These are phyloP conservation scores for Epicoccum sorghinum DNA, from an alignment of 2,329 filamentous ascomycete species.

Conservation along the genomic window DNA sequence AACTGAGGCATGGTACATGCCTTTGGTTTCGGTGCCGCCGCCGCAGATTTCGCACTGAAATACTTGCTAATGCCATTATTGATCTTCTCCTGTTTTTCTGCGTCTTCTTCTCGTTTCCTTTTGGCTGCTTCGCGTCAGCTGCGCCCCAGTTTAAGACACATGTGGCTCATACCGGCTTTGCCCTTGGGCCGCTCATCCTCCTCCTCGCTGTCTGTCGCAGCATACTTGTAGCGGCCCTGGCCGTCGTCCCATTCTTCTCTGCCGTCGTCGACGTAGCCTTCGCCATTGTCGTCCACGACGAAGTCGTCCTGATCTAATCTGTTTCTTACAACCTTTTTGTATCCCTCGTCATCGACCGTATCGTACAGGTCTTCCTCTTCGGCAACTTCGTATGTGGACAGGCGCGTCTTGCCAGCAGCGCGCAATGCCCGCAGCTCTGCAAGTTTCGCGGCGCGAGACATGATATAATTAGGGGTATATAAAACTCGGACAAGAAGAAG, in stretches of 20 bases:
- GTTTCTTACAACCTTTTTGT: slow-evolving; percentile 92
- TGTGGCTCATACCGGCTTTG: slow-evolving; percentile 58
- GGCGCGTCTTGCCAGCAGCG: slow-evolving; percentile 87
- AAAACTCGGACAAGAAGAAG: slow-evolving; percentile 14
- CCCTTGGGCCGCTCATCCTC: slow-evolving; percentile 70
- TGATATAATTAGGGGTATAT: slow-evolving; percentile 29
- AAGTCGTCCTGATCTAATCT: slow-evolving; percentile 95
- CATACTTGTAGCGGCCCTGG: slow-evolving; percentile 70
- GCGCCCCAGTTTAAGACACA: too few relatives aligned
- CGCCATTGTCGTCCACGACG: slow-evolving; percentile 96
- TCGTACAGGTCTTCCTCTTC: slow-evolving; percentile 89
- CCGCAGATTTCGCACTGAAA: slow-evolving; percentile 77
- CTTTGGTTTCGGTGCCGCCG: slow-evolving; percentile 77
- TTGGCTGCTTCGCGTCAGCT: slow-evolving; percentile 65
- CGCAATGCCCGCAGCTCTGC: slow-evolving; percentile 85
- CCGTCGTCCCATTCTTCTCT: slow-evolving; percentile 74
- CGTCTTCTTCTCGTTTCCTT: slow-evolving; percentile 85
- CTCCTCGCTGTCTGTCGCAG: slow-evolving; percentile 72
- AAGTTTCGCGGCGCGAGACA: slow-evolving; percentile 49
- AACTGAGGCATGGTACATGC: slow-evolving; percentile 52
- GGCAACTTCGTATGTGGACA: slow-evolving; percentile 84
- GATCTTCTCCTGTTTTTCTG: slow-evolving; percentile 82
- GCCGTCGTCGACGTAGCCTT: slow-evolving; percentile 95
- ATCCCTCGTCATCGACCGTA: slow-evolving; percentile 93
- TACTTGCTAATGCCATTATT: slow-evolving; percentile 94